phyloP scores from a whole-genome alignment of 1,284 basidiomycete genomes.

The Wallemia ichthyophaga region DNA sequence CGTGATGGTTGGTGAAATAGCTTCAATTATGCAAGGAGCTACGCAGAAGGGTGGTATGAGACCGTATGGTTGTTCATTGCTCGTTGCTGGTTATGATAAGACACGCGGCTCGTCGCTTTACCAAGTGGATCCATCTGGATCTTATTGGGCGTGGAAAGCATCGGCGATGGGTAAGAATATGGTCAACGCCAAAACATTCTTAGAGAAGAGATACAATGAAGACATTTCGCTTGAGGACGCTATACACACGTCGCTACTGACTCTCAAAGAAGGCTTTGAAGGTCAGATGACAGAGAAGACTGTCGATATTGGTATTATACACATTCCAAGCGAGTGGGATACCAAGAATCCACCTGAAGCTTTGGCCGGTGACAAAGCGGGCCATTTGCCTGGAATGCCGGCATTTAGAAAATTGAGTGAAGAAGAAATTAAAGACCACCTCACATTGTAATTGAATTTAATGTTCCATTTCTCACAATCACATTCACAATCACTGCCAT shows the following conservation, averaged over 20 bases:
- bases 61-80: conserved; percentile 82
- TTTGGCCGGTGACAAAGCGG: conserved; percentile 31
- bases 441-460: conserved; percentile 17
- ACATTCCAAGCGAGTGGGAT: conserved; percentile 47
- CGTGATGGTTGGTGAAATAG: conserved; percentile 85
- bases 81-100: conserved; percentile 85
- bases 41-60: conserved; percentile 96
- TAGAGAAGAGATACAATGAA: conserved; percentile 99
- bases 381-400: conserved; percentile 27
- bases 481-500: too few species aligned
- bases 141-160: conserved; percentile 99
- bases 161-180: conserved; percentile 99
- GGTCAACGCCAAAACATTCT: conserved; percentile 95
- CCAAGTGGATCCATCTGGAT: conserved; percentile 95
- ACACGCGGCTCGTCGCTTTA: conserved; percentile 76
- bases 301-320: conserved; percentile 89
- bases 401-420: conserved; percentile 79
- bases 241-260: conserved; percentile 94
- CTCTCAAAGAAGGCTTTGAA: conserved; percentile 95
- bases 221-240: conserved; percentile 97
- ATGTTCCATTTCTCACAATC: too few species aligned
- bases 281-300: conserved; percentile 99
- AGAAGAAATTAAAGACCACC: conserved; percentile 78
- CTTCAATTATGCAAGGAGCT: conserved; percentile 93
- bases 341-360: conserved; percentile 24